Evolutionary conservation across 768 basidiomycete species (phyloP).

Genomic region (Lactarius quietus): DNA sequence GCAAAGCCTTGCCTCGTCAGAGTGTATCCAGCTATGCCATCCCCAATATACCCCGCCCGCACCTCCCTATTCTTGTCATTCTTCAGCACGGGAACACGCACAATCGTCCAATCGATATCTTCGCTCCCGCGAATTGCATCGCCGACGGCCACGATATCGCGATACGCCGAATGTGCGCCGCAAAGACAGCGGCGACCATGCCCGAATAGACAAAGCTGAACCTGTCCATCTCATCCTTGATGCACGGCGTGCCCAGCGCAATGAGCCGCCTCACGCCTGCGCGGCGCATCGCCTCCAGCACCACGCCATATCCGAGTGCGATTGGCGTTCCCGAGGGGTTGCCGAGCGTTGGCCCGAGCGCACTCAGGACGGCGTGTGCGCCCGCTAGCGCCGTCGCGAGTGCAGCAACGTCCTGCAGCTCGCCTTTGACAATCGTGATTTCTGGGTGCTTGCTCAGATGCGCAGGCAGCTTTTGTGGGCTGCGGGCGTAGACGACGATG

Average conservation of each 20-base stretch:
- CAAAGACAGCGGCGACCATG: conserved; percentile 39
- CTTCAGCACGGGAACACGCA: conserved; percentile 61
- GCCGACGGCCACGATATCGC: conserved; percentile 63
- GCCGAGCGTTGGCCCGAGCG: conserved; percentile 51
- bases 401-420: conserved; percentile 48
- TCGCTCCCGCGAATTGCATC: conserved; percentile 49
- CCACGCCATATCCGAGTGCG: conserved; percentile 51
- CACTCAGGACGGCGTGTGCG: conserved; percentile 61
- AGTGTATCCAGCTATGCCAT: conserved; percentile 44
- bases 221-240: conserved; percentile 57
- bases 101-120: conserved; percentile 65
- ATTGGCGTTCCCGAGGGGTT: conserved; percentile 52
- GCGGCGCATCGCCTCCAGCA: conserved; percentile 56
- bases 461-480: conserved; percentile 57
- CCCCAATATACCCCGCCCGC: conserved; percentile 65
- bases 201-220: conserved; percentile 44
- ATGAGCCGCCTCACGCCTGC: conserved; percentile 56
- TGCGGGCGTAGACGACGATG: conserved; percentile 60
- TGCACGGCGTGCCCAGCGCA: conserved; percentile 63
- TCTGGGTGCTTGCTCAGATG: conserved; percentile 44
- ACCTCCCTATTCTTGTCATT: conserved; percentile 44
- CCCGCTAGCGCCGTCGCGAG: conserved; percentile 52
- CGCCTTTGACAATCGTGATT: conserved; percentile 51
- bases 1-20: conserved; percentile 59
- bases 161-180: conserved; percentile 56